Percentiles rank a stretch among this genome's conserved stretches.
phyloP scores from a whole-genome alignment of 257 asterid genomes.

The Cynanchum wilfordii region DNA sequence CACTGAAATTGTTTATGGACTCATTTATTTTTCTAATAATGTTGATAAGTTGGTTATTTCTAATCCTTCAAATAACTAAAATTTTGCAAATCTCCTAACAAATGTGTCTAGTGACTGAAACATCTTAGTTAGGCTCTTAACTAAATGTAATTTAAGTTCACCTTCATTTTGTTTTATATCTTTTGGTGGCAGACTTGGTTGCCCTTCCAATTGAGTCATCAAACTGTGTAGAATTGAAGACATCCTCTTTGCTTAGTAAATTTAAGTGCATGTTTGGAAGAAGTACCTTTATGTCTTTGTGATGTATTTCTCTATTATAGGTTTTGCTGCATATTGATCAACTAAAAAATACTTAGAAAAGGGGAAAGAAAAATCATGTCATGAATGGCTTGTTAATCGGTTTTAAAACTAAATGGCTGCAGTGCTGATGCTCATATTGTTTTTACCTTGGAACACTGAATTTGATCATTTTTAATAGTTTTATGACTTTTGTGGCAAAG shows the following conservation, averaged over 20 bases:
- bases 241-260: not conserved
- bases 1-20: not conserved
- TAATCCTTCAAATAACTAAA: not conserved
- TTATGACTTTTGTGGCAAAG: not conserved
- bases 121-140: not conserved
- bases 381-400: not conserved
- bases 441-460: not conserved
- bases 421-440: not conserved
- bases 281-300: not conserved
- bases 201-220: not conserved
- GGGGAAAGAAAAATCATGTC: not conserved
- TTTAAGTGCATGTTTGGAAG: not conserved
- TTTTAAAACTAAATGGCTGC: not conserved
- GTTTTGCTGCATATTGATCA: too few relatives aligned
- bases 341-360: too few relatives aligned
- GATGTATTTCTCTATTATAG: not conserved
- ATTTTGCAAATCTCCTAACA: not conserved
- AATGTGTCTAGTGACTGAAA: not conserved
- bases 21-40: not conserved
- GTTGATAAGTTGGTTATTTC: not conserved
- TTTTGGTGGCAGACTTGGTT: not conserved
- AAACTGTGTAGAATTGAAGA: not conserved
- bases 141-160: not conserved
- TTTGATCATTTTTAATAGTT: not conserved
- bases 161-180: not conserved